Percentiles rank a stretch among this genome's conserved stretches.
phyloP scores from a whole-genome alignment of 345 rosid genomes.

The Sisymbrium altissimum region DNA sequence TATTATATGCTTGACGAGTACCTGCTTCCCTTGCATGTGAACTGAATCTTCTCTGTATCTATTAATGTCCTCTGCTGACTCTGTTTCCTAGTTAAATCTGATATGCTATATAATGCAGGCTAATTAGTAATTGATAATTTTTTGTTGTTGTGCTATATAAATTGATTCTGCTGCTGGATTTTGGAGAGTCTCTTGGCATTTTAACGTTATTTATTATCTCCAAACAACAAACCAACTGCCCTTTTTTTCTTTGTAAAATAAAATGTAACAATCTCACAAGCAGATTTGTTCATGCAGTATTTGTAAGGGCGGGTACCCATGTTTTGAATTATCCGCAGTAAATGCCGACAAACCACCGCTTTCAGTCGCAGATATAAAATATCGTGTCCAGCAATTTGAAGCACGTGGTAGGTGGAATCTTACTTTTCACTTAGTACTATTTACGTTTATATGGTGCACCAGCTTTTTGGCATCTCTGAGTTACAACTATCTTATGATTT shows the following conservation, averaged over 20 bases:
- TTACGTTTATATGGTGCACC: background rate
- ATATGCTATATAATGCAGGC: background rate
- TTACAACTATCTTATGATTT: background rate
- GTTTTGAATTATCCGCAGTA: conserved; percentile 87
- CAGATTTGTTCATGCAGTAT: conserved; percentile 46
- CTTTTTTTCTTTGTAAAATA: background rate
- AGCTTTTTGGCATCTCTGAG: conserved; percentile 7
- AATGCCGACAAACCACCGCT: conserved; percentile 95
- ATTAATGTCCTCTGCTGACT: background rate
- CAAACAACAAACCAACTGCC: background rate
- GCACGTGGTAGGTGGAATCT: conserved; percentile 54
- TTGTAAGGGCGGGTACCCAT: conserved; percentile 64
- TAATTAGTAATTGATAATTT: background rate
- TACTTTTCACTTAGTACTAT: background rate
- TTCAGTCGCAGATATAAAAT: conserved; percentile 60
- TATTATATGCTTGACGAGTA: background rate
- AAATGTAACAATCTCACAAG: conserved; percentile 24
- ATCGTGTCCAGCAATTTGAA: conserved; percentile 76
- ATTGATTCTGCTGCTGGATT: background rate
- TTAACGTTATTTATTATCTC: background rate
- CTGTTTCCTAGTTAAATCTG: conserved; percentile 13
- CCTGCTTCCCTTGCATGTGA: background rate
- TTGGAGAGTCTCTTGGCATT: conserved; percentile 2
- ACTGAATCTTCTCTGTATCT: conserved; percentile 3
- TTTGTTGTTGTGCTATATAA: background rate